These are phyloP conservation scores for Pestalotiopsis sp. DNA, from an alignment of 2,329 filamentous ascomycete genomes.

Conservation along the genomic window DNA sequence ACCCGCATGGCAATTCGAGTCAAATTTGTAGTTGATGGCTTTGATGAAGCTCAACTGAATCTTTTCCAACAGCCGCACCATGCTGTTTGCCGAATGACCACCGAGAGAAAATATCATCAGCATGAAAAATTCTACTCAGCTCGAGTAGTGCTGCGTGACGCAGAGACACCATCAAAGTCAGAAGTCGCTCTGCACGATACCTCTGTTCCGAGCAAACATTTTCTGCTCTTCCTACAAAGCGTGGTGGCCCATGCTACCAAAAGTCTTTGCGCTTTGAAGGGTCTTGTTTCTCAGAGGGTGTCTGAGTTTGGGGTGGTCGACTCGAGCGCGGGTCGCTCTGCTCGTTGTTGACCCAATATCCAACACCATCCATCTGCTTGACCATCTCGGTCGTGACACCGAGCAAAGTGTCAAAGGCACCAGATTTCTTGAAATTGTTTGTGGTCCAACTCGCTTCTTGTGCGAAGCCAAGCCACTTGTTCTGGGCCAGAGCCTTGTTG, in stretches of 20 bases:
- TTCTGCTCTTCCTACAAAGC: background rate
- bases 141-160: too few relatives aligned
- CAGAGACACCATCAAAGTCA: too few relatives aligned
- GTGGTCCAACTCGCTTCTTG: conserved; percentile 27
- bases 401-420: conserved; percentile 25
- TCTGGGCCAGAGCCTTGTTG: conserved; percentile 26
- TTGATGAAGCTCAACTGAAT: too few relatives aligned
- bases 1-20: too few relatives aligned
- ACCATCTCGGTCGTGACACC: conserved; percentile 23
- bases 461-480: conserved; percentile 25
- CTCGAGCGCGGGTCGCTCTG: conserved; percentile 19
- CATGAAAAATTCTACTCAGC: too few relatives aligned
- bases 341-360: conserved; percentile 28
- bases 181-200: background rate
- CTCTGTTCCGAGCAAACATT: background rate
- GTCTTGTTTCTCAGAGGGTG: background rate
- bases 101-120: too few relatives aligned
- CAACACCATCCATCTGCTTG: conserved; percentile 31
- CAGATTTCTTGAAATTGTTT: conserved; percentile 20
- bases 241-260: background rate
- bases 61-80: too few relatives aligned
- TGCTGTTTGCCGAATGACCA: too few relatives aligned
- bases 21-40: too few relatives aligned
- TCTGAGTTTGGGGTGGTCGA: conserved; percentile 1
- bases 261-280: background rate